A percentile compares a stretch with the other conserved stretches of the same genome.
phyloP scores from a whole-genome alignment of 208 protist genomes.

The Herpetomonas tarakana region DNA sequence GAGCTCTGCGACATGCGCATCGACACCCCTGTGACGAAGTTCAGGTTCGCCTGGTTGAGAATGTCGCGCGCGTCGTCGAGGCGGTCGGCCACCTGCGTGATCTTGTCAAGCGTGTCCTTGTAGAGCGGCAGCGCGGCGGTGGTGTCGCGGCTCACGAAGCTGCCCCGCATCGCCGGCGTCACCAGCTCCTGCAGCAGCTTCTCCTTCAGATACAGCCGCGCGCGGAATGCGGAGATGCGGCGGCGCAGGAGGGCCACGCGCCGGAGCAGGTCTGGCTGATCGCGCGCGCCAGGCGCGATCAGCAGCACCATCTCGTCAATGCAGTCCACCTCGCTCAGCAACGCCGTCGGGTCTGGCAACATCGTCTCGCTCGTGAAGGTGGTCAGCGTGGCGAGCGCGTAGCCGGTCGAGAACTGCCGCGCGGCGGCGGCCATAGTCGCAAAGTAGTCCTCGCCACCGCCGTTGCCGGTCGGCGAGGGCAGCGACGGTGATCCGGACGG shows the following conservation, averaged over 20 bases:
- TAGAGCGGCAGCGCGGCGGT: slow-evolving; percentile 31
- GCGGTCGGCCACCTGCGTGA: slow-evolving; percentile 58
- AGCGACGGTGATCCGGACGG: background rate
- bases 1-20: slow-evolving; percentile 88
- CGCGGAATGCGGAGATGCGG: slow-evolving; percentile 57
- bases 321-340: slow-evolving; percentile 78
- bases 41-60: slow-evolving; percentile 83
- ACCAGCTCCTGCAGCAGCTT: slow-evolving; percentile 68
- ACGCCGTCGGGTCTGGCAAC: slow-evolving; percentile 62
- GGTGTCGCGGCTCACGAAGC: slow-evolving; percentile 44
- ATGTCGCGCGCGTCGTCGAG: slow-evolving; percentile 79
- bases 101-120: slow-evolving; percentile 55
- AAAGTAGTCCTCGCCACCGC: background rate
- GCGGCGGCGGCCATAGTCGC: background rate
- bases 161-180: slow-evolving; percentile 64
- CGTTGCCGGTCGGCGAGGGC: background rate
- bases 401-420: slow-evolving; percentile 6
- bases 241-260: slow-evolving; percentile 75
- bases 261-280: slow-evolving; percentile 82
- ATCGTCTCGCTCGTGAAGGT: slow-evolving; percentile 64
- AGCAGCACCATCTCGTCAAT: slow-evolving; percentile 89
- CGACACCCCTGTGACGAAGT: slow-evolving; percentile 79
- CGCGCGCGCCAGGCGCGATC: slow-evolving; percentile 68
- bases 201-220: slow-evolving; percentile 70
- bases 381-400: slow-evolving; percentile 46